These are phyloP conservation scores for Mycena vitilis DNA, from an alignment of 768 basidiomycete species.

Conservation along the genomic window DNA sequence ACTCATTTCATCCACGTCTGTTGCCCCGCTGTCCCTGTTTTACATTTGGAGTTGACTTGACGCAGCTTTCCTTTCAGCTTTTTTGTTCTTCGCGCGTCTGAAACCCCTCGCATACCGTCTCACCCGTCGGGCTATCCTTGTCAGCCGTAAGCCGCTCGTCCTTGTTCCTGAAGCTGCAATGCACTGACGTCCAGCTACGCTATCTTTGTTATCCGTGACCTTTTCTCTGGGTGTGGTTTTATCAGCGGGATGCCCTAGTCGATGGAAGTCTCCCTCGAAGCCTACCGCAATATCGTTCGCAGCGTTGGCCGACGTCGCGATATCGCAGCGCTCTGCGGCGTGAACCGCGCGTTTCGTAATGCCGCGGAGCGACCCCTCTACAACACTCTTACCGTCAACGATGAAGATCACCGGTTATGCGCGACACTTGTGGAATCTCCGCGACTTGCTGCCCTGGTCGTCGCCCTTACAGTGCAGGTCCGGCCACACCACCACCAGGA, in stretches of 20 bases:
- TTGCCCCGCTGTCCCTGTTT: background rate
- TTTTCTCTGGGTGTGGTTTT: no score
- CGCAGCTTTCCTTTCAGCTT: no score
- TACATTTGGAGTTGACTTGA: no score
- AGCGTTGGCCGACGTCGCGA: conserved; percentile 64
- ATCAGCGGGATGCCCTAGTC: conserved; percentile 26
- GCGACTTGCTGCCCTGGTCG: conserved; percentile 64
- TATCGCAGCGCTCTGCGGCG: conserved; percentile 67
- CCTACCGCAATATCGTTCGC: conserved; percentile 67
- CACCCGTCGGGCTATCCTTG: background rate
- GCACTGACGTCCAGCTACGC: background rate
- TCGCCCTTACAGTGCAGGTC: conserved; percentile 63
- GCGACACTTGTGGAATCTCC: conserved; percentile 56
- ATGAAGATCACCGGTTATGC: conserved; percentile 57
- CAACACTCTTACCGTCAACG: conserved; percentile 63
- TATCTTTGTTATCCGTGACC: background rate
- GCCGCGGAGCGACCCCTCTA: conserved; percentile 71
- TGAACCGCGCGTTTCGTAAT: conserved; percentile 64
- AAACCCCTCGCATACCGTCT: no score
- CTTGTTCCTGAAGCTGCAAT: background rate
- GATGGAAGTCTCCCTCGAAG: conserved; percentile 73
- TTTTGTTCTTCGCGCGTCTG: no score
- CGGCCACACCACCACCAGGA: conserved; percentile 46
- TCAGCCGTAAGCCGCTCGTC: conserved; percentile 7
- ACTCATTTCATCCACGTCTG: conserved; percentile 12